Conservation (phyloP, 441 rosid genomes). For the Bocquillonia castaneifolia region DNA sequence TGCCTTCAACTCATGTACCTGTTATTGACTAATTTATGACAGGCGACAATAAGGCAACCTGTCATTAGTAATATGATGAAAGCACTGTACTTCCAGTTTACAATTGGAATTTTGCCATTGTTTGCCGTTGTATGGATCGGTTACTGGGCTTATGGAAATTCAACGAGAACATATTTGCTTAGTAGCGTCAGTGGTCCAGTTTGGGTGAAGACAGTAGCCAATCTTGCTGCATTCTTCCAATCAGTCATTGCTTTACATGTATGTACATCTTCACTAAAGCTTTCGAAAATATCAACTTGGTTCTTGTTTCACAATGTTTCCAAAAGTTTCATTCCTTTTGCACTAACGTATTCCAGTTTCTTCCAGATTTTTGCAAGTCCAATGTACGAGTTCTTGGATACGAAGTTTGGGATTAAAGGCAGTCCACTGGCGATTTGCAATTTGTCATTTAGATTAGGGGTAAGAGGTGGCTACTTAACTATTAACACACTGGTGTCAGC, state of each 20-base stretch:
- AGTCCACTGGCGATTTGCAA: slow-evolving; percentile 52
- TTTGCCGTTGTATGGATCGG: slow-evolving; percentile 65
- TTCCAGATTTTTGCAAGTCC: slow-evolving; percentile 87
- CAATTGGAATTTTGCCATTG: slow-evolving; percentile 66
- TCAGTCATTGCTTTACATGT: slow-evolving; percentile 83
- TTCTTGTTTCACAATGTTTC: no score
- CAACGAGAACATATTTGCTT: slow-evolving; percentile 64
- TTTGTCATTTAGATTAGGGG: slow-evolving; percentile 51
- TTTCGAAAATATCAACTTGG: neutral
- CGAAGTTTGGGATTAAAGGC: slow-evolving; percentile 67
- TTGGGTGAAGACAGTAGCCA: slow-evolving; percentile 77
- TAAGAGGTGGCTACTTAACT: slow-evolving; percentile 70
- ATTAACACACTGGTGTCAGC: slow-evolving; percentile 72
- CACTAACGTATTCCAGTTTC: neutral
- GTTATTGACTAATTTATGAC: slow-evolving; percentile 13
- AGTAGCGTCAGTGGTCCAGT: slow-evolving; percentile 64
- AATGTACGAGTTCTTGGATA: slow-evolving; percentile 78
- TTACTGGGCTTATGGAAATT: slow-evolving; percentile 94
- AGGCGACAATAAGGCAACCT: slow-evolving; percentile 87
- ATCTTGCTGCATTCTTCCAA: slow-evolving; percentile 75
- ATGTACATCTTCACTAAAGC: slow-evolving; percentile 10
- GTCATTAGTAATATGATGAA: slow-evolving; percentile 77
- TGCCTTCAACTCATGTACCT: neutral
- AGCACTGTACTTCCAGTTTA: slow-evolving; percentile 80
- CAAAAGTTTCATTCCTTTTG: neutral